Evolutionary conservation across 805 yeast species (phyloP).

Genomic region (Cyberlindnera meyerae): DNA sequence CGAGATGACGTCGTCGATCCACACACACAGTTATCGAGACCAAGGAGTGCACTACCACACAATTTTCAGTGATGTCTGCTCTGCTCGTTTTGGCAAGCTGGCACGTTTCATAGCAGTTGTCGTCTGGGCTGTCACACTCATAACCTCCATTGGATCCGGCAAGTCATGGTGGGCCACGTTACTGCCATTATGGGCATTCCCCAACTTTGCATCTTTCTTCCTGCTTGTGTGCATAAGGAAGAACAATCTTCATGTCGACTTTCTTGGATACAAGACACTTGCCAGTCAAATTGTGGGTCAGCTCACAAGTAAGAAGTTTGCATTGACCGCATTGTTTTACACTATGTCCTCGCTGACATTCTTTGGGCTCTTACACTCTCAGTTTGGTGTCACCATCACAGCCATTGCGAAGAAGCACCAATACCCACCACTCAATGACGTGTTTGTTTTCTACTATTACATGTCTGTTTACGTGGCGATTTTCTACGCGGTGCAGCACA

Average conservation of each 20-base stretch:
- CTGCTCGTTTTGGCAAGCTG: conserved; percentile 35
- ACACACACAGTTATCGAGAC: conserved; percentile 1
- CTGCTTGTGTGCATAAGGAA: conserved; percentile 35
- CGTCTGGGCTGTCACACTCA: conserved; percentile 25
- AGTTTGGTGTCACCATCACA: conserved; percentile 20
- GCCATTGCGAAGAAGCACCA: conserved; percentile 35
- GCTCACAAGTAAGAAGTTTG: conserved; percentile 22
- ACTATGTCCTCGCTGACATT: conserved; percentile 23
- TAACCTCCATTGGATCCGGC: conserved; percentile 23
- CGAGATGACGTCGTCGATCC: conserved; percentile 5
- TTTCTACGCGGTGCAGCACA: conserved; percentile 46
- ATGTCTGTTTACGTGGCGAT: conserved; percentile 36
- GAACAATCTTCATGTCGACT: conserved; percentile 36
- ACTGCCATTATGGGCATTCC: conserved; percentile 18
- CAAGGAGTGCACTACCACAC: conserved; percentile 31
- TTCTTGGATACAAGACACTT: conserved; percentile 29
- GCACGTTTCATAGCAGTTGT: conserved; percentile 31
- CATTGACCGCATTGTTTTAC: conserved; percentile 17
- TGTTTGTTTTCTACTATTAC: conserved; percentile 47
- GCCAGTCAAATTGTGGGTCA: conserved; percentile 25
- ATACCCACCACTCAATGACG: conserved; percentile 38
- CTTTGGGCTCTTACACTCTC: conserved; percentile 23
- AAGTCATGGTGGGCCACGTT: conserved; percentile 24
- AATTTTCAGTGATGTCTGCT: conserved; percentile 37
- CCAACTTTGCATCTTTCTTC: conserved; percentile 27